phyloP scores from a whole-genome alignment of 371 early-diverging fungal species.

The Actinomortierella wolfii region DNA sequence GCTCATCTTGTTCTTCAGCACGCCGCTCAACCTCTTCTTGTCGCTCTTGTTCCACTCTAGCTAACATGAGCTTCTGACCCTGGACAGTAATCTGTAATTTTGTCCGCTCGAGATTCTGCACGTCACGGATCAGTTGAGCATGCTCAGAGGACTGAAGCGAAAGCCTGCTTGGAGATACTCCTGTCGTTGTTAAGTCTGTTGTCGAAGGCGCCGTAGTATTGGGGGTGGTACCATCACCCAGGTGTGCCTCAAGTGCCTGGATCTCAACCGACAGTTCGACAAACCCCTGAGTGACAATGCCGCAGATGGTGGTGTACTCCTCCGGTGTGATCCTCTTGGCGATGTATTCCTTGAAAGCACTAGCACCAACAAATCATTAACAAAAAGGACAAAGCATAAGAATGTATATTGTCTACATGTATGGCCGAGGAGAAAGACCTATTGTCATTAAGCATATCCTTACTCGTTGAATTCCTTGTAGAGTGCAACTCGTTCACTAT shows the following conservation, averaged over 20 bases:
- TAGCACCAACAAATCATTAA: conserved; percentile 1
- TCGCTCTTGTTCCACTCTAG: conserved; percentile 19
- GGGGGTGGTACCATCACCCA: conserved; percentile 19
- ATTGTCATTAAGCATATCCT: neutral
- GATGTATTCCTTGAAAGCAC: conserved; percentile 39
- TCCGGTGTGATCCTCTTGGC: conserved; percentile 38
- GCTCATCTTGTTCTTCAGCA: conserved; percentile 20
- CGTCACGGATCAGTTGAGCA: conserved; percentile 36
- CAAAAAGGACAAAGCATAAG: neutral
- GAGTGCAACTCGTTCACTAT: conserved; percentile 33
- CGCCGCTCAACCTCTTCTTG: conserved; percentile 26
- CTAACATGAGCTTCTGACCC: conserved; percentile 24
- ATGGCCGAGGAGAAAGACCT: no score
- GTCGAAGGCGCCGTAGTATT: conserved; percentile 2
- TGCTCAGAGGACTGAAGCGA: conserved; percentile 34
- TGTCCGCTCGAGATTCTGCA: conserved; percentile 32
- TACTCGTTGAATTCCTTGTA: conserved; percentile 48
- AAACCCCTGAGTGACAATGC: conserved; percentile 39
- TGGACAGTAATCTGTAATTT: conserved; percentile 32
- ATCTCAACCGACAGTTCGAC: conserved; percentile 41
- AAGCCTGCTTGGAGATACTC: neutral
- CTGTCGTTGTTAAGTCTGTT: neutral
- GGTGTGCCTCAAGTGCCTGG: conserved; percentile 35
- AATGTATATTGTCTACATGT: neutral
- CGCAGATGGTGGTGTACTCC: conserved; percentile 40